Evolutionary conservation across 176 grass and related monocot species (phyloP).

Genomic region (Canna indica): DNA sequence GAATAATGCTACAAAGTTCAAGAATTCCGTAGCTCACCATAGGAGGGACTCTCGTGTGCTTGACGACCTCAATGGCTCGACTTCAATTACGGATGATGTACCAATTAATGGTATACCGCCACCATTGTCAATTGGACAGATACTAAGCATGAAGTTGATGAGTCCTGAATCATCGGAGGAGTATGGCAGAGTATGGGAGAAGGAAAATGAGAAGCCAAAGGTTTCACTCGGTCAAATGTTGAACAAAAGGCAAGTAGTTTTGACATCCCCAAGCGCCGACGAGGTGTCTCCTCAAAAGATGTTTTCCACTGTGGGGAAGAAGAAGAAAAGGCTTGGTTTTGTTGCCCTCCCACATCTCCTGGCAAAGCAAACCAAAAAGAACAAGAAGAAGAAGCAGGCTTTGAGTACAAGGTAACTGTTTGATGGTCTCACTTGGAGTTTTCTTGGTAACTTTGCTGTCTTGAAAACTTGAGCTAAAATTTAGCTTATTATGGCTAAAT

Average conservation of each 20-base stretch:
- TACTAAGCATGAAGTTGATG: constrained; percentile 82
- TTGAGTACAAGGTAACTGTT: neutral
- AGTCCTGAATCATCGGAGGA: constrained; percentile 25
- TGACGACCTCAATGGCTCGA: constrained; percentile 13
- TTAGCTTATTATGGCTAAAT: no score
- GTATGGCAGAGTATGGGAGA: constrained; percentile 44
- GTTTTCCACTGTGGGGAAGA: constrained; percentile 36
- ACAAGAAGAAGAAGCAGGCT: constrained; percentile 75
- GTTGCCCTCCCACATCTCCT: constrained; percentile 50
- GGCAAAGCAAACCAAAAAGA: constrained; percentile 57
- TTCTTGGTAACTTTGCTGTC: no score
- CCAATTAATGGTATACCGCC: constrained; percentile 31
- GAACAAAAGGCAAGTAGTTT: constrained; percentile 40
- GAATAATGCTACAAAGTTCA: constrained; percentile 54
- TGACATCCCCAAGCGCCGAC: no score
- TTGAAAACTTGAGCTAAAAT: no score
- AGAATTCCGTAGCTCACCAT: constrained; percentile 30
- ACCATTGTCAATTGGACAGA: constrained; percentile 85
- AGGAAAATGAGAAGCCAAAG: constrained; percentile 29
- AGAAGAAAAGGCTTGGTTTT: constrained; percentile 75
- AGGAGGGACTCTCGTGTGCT: constrained; percentile 13
- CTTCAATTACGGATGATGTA: constrained; percentile 30
- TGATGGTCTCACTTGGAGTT: neutral
- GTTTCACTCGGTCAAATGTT: constrained; percentile 83
- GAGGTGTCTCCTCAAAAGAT: neutral